Conservation (phyloP, 163 green algal species). For the Scenedesmus sp. region DNA sequence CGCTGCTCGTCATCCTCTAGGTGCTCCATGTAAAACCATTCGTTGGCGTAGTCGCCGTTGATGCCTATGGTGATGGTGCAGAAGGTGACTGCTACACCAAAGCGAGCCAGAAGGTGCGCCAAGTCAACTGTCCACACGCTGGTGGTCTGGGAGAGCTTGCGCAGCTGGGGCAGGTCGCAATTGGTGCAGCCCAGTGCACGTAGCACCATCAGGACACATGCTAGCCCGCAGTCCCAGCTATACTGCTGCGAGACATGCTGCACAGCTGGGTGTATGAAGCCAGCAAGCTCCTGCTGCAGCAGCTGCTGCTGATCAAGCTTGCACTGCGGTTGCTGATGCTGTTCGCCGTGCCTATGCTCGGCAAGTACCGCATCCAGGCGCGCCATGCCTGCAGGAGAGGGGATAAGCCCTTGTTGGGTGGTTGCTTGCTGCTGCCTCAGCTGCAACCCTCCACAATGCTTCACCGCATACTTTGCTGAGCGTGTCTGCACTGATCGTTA, state of each 20-base stretch:
- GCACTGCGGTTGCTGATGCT: neutral
- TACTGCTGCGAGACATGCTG: conserved; percentile 79
- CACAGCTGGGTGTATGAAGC: conserved; percentile 51
- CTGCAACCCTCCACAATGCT: neutral
- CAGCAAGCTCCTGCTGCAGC: conserved; percentile 12
- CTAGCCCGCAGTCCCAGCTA: conserved; percentile 93
- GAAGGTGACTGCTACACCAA: conserved; percentile 79
- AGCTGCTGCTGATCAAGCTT: neutral
- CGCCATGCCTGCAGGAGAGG: neutral
- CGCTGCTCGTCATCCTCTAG: conserved; percentile 82
- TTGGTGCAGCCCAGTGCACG: conserved; percentile 60
- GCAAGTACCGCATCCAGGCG: neutral
- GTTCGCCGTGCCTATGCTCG: neutral
- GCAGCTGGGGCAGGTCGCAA: conserved; percentile 69
- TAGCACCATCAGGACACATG: conserved; percentile 93
- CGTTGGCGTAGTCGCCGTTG: conserved; percentile 83
- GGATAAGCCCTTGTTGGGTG: neutral
- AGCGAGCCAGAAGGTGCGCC: conserved; percentile 86
- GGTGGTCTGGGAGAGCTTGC: conserved; percentile 74
- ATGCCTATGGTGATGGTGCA: conserved; percentile 86
- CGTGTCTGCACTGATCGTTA: neutral
- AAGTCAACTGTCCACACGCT: conserved; percentile 96
- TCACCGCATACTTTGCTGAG: neutral
- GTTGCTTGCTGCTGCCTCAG: neutral
- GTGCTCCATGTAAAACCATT: conserved; percentile 91